Base-by-base conservation (phyloP, 1,139 yeast genomes). In the Lodderomyces metapsilosis region DNA sequence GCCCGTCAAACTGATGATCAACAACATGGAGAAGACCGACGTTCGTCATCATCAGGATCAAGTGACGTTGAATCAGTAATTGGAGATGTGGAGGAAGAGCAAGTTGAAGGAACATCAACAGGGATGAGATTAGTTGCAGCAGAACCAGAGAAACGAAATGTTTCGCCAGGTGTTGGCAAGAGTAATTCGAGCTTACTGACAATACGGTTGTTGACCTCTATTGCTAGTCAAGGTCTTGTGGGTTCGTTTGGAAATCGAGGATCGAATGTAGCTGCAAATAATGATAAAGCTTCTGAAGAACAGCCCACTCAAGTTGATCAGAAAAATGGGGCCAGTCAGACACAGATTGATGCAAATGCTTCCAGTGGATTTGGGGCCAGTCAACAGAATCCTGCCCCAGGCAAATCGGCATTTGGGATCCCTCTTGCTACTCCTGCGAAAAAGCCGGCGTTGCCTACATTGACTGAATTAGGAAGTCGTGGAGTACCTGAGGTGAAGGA, bases 401-500 rank as follows among this genome's bases (percentile, higher is more conserved):
- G 9, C 11, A 12, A 3, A 8, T 20, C 27, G 3, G 12, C 25
- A n/a, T 12, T 18, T 33, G 18, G 18, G 8, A 17, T 18, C 9
- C 21, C 27, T 18, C 12, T 12, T 12, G 20, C 25, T 5, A 32
- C 37, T 3, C 25, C 37, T 12, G 28, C 54, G n/a, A 50, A 55
- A 34, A 62, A 55, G 36, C 68, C 70, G 1, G 44, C 55, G 1
- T 64, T 82, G 41, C 74, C 77, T 16, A 77, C 84, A 0, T 60
- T 82, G 33, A 72, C 74, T n/a, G 84, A 80, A 45, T 63, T 81
- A 41, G 82, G 74, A 1, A 39, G 69, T 18, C 64, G 80, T 45
- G 87, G 86, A 2, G 74, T 81, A 13, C 88, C 88, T 2, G 85
- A 78, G 20, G 86, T 82, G 1, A 71, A 66, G 43, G 86, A 80